Evolutionary conservation across 176 grass and related monocot genomes (phyloP), one percentile per base, ranked within the genome.

Genomic region (Thalia dealbata): DNA sequence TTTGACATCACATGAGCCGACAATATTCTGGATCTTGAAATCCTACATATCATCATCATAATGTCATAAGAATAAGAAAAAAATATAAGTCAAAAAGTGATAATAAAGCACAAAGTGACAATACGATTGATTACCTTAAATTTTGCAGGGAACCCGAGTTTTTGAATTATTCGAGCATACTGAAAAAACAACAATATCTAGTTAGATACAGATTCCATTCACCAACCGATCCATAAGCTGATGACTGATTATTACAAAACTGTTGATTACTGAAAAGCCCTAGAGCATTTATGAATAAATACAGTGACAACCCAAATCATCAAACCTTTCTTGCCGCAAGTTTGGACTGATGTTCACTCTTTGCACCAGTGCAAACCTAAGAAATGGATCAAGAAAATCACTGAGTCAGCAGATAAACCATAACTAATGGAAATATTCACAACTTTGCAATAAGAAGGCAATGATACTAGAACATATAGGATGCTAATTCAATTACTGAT

Each of bases 151-250:
- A 99, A 99, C 9, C 95, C 95, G 66, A 99, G 95, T 56, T 99
- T 99, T 77, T 99, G 95, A 72, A 99, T 99, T 75, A 99, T 99
- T 55, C 87, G 90, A 55, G 95, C 95, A 85, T 92, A 99, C 95
- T 99, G 79, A 52, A 84, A 86, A 71, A 52, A 26, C 63, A 66
- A 64, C 8, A 23, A 64, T 14, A 64, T 48, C 25, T 3, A 64
- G 28, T 64, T 18, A 64, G 61, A 7, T n/a, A 58, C n/a, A 7
- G 21, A 58, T 19, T 58, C 54, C 16, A 8, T 58, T 18, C 21
- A n/a, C 19, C 21, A 21, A 16, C 54, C 1, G 32, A 58, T n/a
- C n/a, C 54, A 67, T 67, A 67, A n/a, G n/a, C 18, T 67, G 11
- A 13, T 42, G 3, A 41, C 7, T 42, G 15, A 35, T 32, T 10